A percentile compares a stretch with the other conserved stretches of the same genome.
These are phyloP conservation scores for Arxiozyma telluris DNA, from an alignment of 1,139 yeast genomes.

Conservation along the genomic window DNA sequence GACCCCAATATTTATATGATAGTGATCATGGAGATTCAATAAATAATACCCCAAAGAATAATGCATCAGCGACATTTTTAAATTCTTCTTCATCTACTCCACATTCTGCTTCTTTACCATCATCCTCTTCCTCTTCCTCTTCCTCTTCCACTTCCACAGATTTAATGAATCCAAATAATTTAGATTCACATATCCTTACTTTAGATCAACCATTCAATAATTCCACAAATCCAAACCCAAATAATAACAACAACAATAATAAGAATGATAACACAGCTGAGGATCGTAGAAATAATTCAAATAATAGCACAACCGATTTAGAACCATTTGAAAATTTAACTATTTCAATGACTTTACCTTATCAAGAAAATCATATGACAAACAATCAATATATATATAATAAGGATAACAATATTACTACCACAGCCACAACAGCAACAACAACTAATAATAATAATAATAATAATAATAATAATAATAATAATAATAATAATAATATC, in stretches of 20 bases:
- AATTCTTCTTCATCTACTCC: neutral
- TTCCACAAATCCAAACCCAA: neutral
- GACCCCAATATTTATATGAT: slow-evolving; percentile 5
- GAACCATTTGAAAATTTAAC: slow-evolving; percentile 23
- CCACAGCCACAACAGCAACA: neutral
- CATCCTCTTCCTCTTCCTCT: neutral
- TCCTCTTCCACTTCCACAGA: neutral
- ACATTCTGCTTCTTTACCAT: neutral
- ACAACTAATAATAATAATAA: no score
- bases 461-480: no score
- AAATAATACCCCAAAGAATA: neutral
- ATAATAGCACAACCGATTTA: neutral
- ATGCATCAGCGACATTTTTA: neutral
- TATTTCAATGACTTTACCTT: slow-evolving; percentile 17
- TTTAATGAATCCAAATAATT: neutral
- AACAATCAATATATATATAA: neutral
- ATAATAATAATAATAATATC: neutral
- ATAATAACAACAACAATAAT: neutral
- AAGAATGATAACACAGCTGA: neutral
- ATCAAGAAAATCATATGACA: neutral
- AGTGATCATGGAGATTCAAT: neutral
- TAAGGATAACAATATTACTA: neutral
- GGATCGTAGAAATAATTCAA: neutral
- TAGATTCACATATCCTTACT: neutral
- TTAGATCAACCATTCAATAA: neutral